These are phyloP conservation scores for Plantago coronopus DNA, from an alignment of 305 asterid genomes.

Conservation along the genomic window DNA sequence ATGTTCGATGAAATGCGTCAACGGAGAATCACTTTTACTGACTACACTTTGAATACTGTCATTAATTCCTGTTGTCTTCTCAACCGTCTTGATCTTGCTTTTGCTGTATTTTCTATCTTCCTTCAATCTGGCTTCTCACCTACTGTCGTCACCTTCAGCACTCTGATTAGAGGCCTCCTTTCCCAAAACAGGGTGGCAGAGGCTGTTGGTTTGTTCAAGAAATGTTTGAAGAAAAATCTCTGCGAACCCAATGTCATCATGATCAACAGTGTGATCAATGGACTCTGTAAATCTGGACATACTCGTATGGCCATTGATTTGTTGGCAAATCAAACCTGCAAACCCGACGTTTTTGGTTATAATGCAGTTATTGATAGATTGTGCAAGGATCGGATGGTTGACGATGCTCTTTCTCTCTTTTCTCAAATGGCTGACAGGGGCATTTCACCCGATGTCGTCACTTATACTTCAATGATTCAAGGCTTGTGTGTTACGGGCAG, in stretches of 20 bases:
- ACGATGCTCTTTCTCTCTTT: too few species aligned
- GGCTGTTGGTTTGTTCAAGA: not conserved
- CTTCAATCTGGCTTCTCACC: too few species aligned
- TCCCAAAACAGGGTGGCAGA: not conserved
- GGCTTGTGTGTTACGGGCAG: too few species aligned
- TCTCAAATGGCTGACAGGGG: too few species aligned
- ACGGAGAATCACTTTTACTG: constrained; percentile 4
- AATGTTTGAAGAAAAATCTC: not conserved
- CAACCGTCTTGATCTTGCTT: too few species aligned
- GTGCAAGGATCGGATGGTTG: too few species aligned
- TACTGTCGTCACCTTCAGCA: not conserved
- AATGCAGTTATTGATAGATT: too few species aligned
- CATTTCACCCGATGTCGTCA: too few species aligned
- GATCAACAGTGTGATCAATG: not conserved
- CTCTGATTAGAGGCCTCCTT: not conserved
- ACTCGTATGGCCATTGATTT: not conserved
- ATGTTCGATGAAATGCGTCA: constrained; percentile 27
- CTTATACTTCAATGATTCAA: too few species aligned
- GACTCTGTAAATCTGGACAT: not conserved
- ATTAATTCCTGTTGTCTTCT: constrained; percentile 24
- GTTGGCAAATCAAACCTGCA: not conserved
- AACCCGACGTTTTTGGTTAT: not conserved
- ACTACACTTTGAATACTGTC: constrained; percentile 7
- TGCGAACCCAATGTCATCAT: not conserved
- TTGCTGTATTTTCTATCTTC: too few species aligned